These are phyloP conservation scores for Reticulascus tulasneorum DNA, from an alignment of 2,329 filamentous ascomycete species.

Conservation along the genomic window DNA sequence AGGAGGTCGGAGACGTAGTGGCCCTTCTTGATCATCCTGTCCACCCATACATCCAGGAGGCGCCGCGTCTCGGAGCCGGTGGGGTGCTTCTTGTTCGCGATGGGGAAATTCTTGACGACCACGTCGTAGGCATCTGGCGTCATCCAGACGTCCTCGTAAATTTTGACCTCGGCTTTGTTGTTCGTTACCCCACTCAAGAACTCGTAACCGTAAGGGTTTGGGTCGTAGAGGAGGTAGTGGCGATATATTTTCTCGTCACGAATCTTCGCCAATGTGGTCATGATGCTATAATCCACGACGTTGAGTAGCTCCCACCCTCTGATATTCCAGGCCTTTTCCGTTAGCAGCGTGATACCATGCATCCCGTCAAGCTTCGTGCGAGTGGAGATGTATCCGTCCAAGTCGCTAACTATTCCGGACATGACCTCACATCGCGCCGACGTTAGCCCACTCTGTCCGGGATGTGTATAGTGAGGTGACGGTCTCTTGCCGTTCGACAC, in stretches of 20 bases:
- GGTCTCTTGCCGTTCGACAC: too few relatives aligned
- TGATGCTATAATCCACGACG: not conserved
- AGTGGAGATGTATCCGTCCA: too few relatives aligned
- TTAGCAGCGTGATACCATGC: slow-evolving; percentile 5
- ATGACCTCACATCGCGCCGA: too few relatives aligned
- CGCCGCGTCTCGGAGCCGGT: slow-evolving; percentile 6
- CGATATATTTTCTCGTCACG: slow-evolving; percentile 1
- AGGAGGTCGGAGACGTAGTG: too few relatives aligned
- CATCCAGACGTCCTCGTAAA: slow-evolving; percentile 11
- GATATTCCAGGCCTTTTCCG: not conserved
- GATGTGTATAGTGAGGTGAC: too few relatives aligned
- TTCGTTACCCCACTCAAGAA: slow-evolving; percentile 8
- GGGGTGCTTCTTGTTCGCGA: slow-evolving; percentile 1
- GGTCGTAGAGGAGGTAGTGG: slow-evolving; percentile 7
- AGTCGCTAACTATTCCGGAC: too few relatives aligned
- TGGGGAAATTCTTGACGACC: slow-evolving; percentile 1
- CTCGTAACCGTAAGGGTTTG: slow-evolving; percentile 10
- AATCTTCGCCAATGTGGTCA: not conserved
- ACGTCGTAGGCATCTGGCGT: not conserved
- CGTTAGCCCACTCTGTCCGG: too few relatives aligned
- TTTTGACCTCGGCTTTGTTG: not conserved
- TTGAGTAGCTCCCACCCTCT: not conserved
- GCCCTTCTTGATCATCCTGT: slow-evolving; percentile 3
- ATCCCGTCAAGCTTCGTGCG: too few relatives aligned
- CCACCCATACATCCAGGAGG: slow-evolving; percentile 2